Base-by-base conservation (phyloP, 805 yeast genomes). In the Kodamaea laetipori region DNA sequence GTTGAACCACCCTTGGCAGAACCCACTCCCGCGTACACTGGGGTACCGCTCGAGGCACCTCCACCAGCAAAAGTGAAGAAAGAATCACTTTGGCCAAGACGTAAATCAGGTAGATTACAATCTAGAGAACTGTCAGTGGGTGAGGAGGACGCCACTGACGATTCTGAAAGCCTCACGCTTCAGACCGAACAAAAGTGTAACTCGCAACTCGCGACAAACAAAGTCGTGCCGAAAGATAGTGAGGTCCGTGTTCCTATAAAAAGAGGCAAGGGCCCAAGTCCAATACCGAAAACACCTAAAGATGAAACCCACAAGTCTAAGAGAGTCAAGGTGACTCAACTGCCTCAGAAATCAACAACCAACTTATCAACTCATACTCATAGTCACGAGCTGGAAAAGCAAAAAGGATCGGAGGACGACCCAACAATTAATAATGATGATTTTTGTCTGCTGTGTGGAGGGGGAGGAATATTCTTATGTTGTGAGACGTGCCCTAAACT, bases 401-500 rank as follows among this genome's bases (percentile, higher is more conserved):
- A 26, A 19, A 33, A 38, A 13, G 28, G 17, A 6, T 15, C 32
- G 9, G 32, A 38, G 4, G 36, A 38, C 19, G 41, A 31, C 26
- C 31, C 35, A 12, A 46, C 58, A 17, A 50, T 47, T 32, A 56
- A 64, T 46, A 94, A 92, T 60, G 95, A 90, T 48, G 99, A 92
- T 61, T 90, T 76, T 61, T 92, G 99, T 58, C 72, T 86, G n/a
- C 75, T 94, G 0, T 92, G 99, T 67, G 90, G 95, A 1, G 87
- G 89, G 19, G 72, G 90, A 0, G 99, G 99, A 9, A 75, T 86
- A 19, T 90, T 92, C 54, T 71, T 92, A 17, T 94, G 98, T 64
- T 92, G 99, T 66, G 99, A 92, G 54, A 74, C 86, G 1, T 92
- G 99, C 63, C 97, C 97, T 0, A 76, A 76, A 54, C 86, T 96